phyloP scores from a whole-genome alignment of 2,329 filamentous ascomycete species.

The Exserohilum turcica region DNA sequence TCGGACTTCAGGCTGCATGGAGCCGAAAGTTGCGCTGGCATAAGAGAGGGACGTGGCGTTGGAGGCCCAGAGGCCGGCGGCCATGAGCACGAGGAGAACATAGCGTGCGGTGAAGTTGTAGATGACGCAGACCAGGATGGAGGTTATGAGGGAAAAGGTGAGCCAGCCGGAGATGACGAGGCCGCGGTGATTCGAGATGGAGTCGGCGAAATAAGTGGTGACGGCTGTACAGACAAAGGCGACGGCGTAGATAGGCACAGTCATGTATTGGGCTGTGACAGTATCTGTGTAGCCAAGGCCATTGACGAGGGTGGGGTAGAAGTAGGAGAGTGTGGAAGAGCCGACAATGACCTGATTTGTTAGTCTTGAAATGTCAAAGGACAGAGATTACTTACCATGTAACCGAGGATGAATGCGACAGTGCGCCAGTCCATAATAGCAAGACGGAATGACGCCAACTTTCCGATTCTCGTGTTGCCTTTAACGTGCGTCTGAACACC shows the following conservation, averaged over 20 bases:
- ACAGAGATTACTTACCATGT: conserved; percentile 50
- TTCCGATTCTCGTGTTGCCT: conserved; percentile 42
- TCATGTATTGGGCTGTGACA: conserved; percentile 58
- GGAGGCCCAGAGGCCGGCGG: conserved; percentile 59
- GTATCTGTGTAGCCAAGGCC: conserved; percentile 56
- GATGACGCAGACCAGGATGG: conserved; percentile 49
- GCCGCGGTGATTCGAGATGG: conserved; percentile 53
- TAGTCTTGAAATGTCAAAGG: conserved; percentile 19
- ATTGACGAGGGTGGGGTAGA: conserved; percentile 60
- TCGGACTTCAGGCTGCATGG: conserved; percentile 57
- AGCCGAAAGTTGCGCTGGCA: conserved; percentile 58
- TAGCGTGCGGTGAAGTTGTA: conserved; percentile 61
- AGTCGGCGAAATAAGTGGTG: conserved; percentile 57
- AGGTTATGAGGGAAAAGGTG: conserved; percentile 46
- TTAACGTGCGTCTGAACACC: conserved; percentile 45
- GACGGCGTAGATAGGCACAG: conserved; percentile 59
- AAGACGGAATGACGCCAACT: conserved; percentile 47
- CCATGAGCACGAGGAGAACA: conserved; percentile 61
- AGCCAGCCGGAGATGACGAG: conserved; percentile 58
- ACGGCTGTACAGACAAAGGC: conserved; percentile 57
- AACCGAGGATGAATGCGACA: conserved; percentile 56
- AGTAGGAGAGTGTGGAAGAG: conserved; percentile 59
- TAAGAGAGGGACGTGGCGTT: conserved; percentile 60
- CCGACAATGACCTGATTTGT: conserved; percentile 49
- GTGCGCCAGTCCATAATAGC: conserved; percentile 55